A percentile compares a stretch with the other conserved stretches of the same genome.
phyloP scores from a whole-genome alignment of 164 flowering plant genomes.

The Stephania yunnanensis region DNA sequence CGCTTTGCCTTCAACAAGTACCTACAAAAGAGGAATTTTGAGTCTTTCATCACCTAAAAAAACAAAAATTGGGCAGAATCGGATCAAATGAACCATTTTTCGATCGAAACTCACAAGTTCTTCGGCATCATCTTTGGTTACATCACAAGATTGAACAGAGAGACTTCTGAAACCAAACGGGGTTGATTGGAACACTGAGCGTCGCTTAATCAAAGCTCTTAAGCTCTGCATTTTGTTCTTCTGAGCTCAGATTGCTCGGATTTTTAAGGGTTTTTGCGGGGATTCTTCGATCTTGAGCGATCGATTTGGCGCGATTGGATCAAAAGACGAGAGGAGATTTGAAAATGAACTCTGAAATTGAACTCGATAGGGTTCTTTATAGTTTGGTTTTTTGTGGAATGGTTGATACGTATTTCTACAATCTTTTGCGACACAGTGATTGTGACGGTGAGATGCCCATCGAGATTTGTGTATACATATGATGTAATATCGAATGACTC shows the following conservation, averaged over 20 bases:
- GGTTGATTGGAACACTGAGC: background rate
- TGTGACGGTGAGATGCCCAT: too few species aligned
- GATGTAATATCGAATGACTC: too few species aligned
- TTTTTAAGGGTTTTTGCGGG: background rate
- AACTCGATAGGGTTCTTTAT: too few species aligned
- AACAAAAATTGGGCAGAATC: background rate
- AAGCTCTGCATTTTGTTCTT: background rate
- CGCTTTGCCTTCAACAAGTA: conserved; percentile 78
- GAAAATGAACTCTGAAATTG: background rate
- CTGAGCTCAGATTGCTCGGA: background rate
- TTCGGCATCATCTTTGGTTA: background rate
- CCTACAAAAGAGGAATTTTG: conserved; percentile 28
- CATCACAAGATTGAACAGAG: background rate
- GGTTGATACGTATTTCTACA: too few species aligned
- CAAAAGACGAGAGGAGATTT: background rate
- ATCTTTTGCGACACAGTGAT: too few species aligned
- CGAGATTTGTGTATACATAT: too few species aligned
- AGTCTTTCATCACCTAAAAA: background rate
- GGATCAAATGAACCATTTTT: background rate
- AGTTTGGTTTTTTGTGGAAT: too few species aligned
- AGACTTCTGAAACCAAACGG: background rate
- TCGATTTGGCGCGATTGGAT: background rate
- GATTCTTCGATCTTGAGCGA: background rate
- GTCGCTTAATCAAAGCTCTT: background rate
- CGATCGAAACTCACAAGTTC: background rate